Evolutionary conservation across 2,329 filamentous ascomycete genomes (phyloP), one percentile per base, ranked within the genome.

Genomic region (Xenosphaeropsis pyriputrescens): DNA sequence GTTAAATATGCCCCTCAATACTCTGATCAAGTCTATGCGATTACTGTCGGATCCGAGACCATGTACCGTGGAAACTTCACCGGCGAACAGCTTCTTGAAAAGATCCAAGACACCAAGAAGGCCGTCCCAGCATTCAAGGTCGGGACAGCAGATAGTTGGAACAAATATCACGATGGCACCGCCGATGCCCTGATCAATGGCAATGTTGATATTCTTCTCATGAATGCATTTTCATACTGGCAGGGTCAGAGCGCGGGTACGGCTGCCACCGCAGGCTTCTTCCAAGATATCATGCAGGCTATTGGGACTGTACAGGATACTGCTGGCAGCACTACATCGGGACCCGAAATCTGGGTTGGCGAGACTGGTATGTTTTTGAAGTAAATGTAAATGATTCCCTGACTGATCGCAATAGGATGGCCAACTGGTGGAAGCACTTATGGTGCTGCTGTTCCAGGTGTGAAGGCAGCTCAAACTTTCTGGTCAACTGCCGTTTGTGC

Each of bases 151-250:
- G 79, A 84, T 58, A 74, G 67, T 53, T 84, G 79, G 79, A 83
- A 82, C 61, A 80, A 79, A 58, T 77, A 66, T 50, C 65, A 70
- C 34, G 77, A 82, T 52, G 77, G 76, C 30, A 80, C 77, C 18
- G 77, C 71, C 30, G 72, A 83, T 54, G 62, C 70, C 12, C 60
- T 82, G 45, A 70, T 82, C 49, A 56, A 57, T 37, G 67, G 66
- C 34, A 70, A 47, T 37, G 50, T 67, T 37, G 73, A 79, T 37
- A 71, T 82, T 41, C 59, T 51, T 16, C 61, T 84, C 43, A 65
- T 70, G 53, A 83, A 84, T 52, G 79, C 74, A 18, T 84, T 84
- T 53, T 69, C 73, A 22, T 84, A 80, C 65, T 83, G 79, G 79
- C 79, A 84, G 56, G 75, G 69, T 32, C 67, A 68, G 52, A 60